These are phyloP conservation scores for Pascua sp. DNA, from an alignment of 1,284 basidiomycete genomes.

Conservation along the genomic window DNA sequence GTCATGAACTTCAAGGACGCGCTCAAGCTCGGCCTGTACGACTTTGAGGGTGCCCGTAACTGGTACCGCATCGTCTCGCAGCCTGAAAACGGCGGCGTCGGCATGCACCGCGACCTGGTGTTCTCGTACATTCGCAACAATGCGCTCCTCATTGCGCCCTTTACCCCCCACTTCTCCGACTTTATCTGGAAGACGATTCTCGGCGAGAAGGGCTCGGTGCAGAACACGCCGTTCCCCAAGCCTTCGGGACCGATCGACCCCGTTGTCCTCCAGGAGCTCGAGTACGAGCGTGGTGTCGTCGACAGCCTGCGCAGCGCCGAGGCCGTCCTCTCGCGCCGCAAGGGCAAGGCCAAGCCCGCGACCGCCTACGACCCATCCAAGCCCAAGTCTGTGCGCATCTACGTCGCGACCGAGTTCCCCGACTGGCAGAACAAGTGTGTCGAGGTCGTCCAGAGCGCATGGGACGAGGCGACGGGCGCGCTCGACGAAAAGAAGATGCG, in stretches of 20 bases:
- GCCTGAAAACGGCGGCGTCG: conserved; percentile 58
- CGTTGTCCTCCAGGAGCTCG: conserved; percentile 64
- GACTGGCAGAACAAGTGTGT: conserved; percentile 89
- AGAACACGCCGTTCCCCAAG: conserved; percentile 60
- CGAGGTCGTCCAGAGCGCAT: conserved; percentile 68
- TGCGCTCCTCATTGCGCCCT: conserved; percentile 77
- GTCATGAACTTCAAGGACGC: conserved; percentile 91
- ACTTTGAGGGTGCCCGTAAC: conserved; percentile 86
- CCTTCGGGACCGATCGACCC: conserved; percentile 55
- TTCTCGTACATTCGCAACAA: conserved; percentile 74
- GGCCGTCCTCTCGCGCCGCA: conserved; percentile 64
- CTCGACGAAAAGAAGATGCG: conserved; percentile 83
- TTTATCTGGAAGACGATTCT: conserved; percentile 81
- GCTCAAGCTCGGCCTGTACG: conserved; percentile 92
- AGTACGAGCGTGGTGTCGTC: conserved; percentile 56
- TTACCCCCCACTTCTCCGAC: conserved; percentile 94
- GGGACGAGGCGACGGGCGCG: conserved; percentile 58
- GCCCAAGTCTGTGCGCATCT: conserved; percentile 80
- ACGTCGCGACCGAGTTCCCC: conserved; percentile 86
- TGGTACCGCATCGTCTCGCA: conserved; percentile 94
- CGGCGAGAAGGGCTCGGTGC: conserved; percentile 70
- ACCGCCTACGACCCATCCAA: conserved; percentile 67
- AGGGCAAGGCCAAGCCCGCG: conserved; percentile 52
- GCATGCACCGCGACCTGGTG: conserved; percentile 80
- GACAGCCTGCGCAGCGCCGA: conserved; percentile 83